Evolutionary conservation across 305 asterid species (phyloP).

Genomic region (Fraxinus velutina): DNA sequence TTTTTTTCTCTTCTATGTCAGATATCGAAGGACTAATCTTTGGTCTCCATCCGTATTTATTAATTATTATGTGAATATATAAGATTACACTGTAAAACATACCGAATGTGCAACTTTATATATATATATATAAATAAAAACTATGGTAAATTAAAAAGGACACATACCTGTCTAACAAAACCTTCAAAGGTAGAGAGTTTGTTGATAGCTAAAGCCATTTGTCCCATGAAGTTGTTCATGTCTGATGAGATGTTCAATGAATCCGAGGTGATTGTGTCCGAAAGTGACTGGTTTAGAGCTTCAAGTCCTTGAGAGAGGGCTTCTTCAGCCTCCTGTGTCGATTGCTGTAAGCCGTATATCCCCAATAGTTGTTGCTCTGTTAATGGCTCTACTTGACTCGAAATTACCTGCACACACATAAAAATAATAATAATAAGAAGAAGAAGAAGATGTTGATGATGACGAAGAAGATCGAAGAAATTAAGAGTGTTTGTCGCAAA

Average conservation of each 20-base stretch:
- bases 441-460: too few species aligned
- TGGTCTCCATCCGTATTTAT: neutral
- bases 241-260: slow-evolving; percentile 41
- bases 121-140: neutral
- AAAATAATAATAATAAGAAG: neutral
- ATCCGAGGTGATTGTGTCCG: slow-evolving; percentile 47
- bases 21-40: neutral
- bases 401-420: slow-evolving; percentile 32
- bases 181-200: slow-evolving; percentile 57
- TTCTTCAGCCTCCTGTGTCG: slow-evolving; percentile 66
- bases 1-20: neutral
- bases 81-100: neutral
- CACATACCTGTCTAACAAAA: slow-evolving; percentile 56
- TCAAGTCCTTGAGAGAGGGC: slow-evolving; percentile 63
- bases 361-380: slow-evolving; percentile 62
- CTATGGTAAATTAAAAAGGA: neutral
- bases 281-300: slow-evolving; percentile 47
- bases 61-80: neutral
- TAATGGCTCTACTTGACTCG: slow-evolving; percentile 50
- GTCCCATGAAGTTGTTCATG: slow-evolving; percentile 49
- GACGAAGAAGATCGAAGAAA: neutral
- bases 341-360: slow-evolving; percentile 53
- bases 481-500: neutral
- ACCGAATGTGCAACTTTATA: neutral
- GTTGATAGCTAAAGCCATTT: slow-evolving; percentile 65